Evolutionary conservation across 2,329 filamentous ascomycete species (phyloP), one percentile per base, ranked within the genome.

Genomic region (Harringtonia lauricola): DNA sequence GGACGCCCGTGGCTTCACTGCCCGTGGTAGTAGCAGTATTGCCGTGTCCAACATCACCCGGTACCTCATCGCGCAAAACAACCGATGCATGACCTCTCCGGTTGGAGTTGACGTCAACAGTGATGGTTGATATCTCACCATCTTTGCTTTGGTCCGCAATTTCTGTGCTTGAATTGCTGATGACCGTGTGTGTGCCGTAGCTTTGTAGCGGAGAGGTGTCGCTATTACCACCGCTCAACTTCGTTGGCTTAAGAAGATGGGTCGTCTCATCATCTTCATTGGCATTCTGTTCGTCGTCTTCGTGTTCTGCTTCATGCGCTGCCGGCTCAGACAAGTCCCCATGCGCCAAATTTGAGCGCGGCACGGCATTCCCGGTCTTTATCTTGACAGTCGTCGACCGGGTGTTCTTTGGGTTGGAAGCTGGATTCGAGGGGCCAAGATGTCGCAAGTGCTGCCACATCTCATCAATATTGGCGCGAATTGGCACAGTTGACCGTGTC

Each of bases 351-450:
- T 22, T 39, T 4, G 35, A 13, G n/a, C 45, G 31, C 5, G 46
- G 30, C 39, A 40, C 19, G 4, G 36, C 26, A 4, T 43, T 37
- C 8, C 45, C 36, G 6, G 48, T 35, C 62, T 84, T 84, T 52
- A 83, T 79, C 59, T 83, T 83, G 52, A 84, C 79, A 1, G 79
- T 73, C 17, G 76, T 73, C 17, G 72, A 74, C 17, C 71, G 70
- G 2, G 78, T 81, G 45, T 69, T 71, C 57, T 74, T 77, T 2
- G 80, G 80, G 44, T 79, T 77, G 15, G 73, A 71, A 7, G 80
- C 80, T 18, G 74, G 72, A 54, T 83, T 84, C 1, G 79, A 81
- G 0, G 80, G 80, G 1, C 79, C 79, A 0, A 83, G 71, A 49
- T 77, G 72, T 50, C 77, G 79, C 36, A 83, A 64, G 51, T 81